phyloP scores from a whole-genome alignment of 2,329 filamentous ascomycete species.

The Macrophomina phaseolina region DNA sequence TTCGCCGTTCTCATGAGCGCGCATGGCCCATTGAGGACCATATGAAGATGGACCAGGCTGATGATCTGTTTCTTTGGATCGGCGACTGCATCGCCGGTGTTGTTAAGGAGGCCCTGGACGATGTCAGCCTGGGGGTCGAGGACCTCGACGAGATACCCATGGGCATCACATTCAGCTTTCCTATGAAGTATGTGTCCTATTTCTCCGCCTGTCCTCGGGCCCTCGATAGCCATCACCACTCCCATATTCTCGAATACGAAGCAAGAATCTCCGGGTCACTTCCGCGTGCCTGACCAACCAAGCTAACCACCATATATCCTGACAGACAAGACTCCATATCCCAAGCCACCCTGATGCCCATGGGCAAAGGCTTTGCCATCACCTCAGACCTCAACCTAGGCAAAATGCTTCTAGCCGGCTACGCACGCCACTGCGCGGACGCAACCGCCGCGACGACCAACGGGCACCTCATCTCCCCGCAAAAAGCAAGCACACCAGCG shows the following conservation, averaged over 20 bases:
- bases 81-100: conserved; percentile 77
- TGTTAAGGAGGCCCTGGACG: conserved; percentile 63
- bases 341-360: conserved; percentile 68
- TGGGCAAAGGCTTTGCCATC: conserved; percentile 74
- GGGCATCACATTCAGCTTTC: conserved; percentile 74
- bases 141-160: conserved; percentile 59
- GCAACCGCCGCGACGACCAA: conserved; percentile 40
- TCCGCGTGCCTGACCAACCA: conserved; percentile 25
- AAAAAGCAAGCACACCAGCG: conserved; percentile 35
- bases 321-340: conserved; percentile 63
- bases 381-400: conserved; percentile 66
- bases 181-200: conserved; percentile 57
- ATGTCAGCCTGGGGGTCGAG: conserved; percentile 38
- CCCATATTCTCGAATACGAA: not conserved
- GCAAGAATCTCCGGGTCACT: conserved; percentile 25
- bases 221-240: not conserved
- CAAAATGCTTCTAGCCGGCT: conserved; percentile 64
- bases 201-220: not conserved
- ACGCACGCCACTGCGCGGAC: conserved; percentile 57
- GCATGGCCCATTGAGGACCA: conserved; percentile 77
- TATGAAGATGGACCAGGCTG: conserved; percentile 74
- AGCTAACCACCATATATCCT: conserved; percentile 30
- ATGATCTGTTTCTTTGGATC: conserved; percentile 81
- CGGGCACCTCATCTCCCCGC: conserved; percentile 16
- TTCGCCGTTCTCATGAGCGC: conserved; percentile 68